These are phyloP conservation scores for Draba incana DNA, from an alignment of 345 rosid genomes.

Conservation along the genomic window DNA sequence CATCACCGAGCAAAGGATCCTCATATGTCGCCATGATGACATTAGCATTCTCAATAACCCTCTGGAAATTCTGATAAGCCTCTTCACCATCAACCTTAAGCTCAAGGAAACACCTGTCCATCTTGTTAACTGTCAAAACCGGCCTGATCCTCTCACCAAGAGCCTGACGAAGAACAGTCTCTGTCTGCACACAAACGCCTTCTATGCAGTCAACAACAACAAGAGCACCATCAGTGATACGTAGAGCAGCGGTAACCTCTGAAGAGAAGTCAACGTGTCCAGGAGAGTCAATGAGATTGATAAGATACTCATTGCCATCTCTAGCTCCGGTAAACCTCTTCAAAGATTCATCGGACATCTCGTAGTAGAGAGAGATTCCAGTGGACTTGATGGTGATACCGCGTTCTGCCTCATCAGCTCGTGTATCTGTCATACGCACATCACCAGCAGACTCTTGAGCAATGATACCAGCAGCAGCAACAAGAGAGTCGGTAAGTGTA, in stretches of 20 bases:
- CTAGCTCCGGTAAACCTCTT: slow-evolving; percentile 59
- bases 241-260: slow-evolving; percentile 83
- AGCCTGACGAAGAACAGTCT: slow-evolving; percentile 78
- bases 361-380: slow-evolving; percentile 72
- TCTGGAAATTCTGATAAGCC: slow-evolving; percentile 69
- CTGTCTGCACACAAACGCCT: slow-evolving; percentile 82
- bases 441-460: slow-evolving; percentile 85
- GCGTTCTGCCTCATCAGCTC: slow-evolving; percentile 82
- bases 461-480: slow-evolving; percentile 85
- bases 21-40: slow-evolving; percentile 84
- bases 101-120: slow-evolving; percentile 86
- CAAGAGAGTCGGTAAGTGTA: slow-evolving; percentile 75
- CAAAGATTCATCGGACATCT: slow-evolving; percentile 53
- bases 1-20: slow-evolving; percentile 78
- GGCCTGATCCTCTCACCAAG: slow-evolving; percentile 82
- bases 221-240: slow-evolving; percentile 80
- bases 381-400: slow-evolving; percentile 81
- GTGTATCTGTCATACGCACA: slow-evolving; percentile 81
- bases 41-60: slow-evolving; percentile 79
- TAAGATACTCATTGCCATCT: slow-evolving; percentile 67
- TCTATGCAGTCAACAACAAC: slow-evolving; percentile 78
- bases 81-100: slow-evolving; percentile 87
- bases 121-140: slow-evolving; percentile 77
- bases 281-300: slow-evolving; percentile 78
- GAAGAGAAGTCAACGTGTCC: slow-evolving; percentile 81